Evolutionary conservation across 768 basidiomycete genomes (phyloP).

Genomic region (Mycena indigotica): DNA sequence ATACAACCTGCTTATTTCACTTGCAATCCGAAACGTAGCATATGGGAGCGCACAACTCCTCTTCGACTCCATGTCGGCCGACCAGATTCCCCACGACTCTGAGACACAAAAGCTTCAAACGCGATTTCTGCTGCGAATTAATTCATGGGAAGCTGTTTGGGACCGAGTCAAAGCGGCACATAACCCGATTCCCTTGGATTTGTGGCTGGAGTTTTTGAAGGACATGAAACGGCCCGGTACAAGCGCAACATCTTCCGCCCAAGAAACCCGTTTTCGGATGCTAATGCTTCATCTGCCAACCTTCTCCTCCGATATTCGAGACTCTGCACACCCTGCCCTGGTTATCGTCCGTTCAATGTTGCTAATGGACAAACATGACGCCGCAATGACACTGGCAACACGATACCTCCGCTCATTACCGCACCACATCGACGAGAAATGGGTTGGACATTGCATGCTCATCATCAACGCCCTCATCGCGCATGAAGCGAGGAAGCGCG

Average conservation of each 20-base stretch:
- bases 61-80: conserved; percentile 48
- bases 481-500: conserved; percentile 33
- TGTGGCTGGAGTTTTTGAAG: conserved; percentile 68
- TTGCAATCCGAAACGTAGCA: conserved; percentile 54
- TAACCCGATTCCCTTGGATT: conserved; percentile 25
- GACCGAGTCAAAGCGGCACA: conserved; percentile 34
- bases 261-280: conserved; percentile 33
- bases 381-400: conserved; percentile 48
- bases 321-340: conserved; percentile 45
- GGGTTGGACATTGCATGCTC: conserved; percentile 43
- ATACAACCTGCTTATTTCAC: conserved; percentile 46
- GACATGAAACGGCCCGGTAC: conserved; percentile 35
- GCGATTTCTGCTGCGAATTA: conserved; percentile 58
- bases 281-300: conserved; percentile 48
- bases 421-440: conserved; percentile 35
- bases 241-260: conserved; percentile 18
- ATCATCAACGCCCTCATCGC: conserved; percentile 59
- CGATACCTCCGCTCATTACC: conserved; percentile 56
- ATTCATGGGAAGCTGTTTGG: conserved; percentile 65
- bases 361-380: conserved; percentile 35
- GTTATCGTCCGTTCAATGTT: conserved; percentile 52
- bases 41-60: conserved; percentile 50
- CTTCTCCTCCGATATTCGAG: conserved; percentile 34
- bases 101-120: conserved; percentile 61
- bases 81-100: conserved; percentile 43